A percentile compares a stretch with the other conserved stretches of the same genome.
phyloP scores from a whole-genome alignment of 2,329 filamentous ascomycete species.

The Aureobasidium melanogenum region DNA sequence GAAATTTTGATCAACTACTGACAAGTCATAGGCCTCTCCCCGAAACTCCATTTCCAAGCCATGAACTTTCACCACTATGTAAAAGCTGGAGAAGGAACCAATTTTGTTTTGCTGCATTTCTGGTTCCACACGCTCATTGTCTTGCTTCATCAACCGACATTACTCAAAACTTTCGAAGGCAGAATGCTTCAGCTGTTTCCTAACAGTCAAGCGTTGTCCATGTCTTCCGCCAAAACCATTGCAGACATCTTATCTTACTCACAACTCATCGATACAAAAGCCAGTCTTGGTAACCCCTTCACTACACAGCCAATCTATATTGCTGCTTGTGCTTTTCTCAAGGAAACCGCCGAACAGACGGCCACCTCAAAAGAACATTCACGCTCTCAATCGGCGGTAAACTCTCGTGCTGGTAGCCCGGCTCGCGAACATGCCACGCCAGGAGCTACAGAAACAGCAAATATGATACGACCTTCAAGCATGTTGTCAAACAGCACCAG shows the following conservation, averaged over 20 bases:
- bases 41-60: conserved; percentile 71
- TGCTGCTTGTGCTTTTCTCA: conserved; percentile 78
- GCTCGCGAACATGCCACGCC: conserved; percentile 21
- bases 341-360: conserved; percentile 66
- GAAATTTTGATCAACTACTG: neutral
- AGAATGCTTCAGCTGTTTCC: conserved; percentile 63
- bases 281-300: conserved; percentile 80
- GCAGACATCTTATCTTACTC: conserved; percentile 82
- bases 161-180: conserved; percentile 67
- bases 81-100: conserved; percentile 70
- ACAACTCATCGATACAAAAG: conserved; percentile 75
- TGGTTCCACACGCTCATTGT: conserved; percentile 87
- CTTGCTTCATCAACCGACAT: conserved; percentile 71
- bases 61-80: conserved; percentile 81
- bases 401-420: conserved; percentile 36
- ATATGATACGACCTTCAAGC: neutral
- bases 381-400: conserved; percentile 16
- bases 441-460: neutral
- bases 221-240: conserved; percentile 87
- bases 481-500: neutral
- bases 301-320: conserved; percentile 86
- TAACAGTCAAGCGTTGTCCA: conserved; percentile 71
- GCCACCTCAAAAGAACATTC: conserved; percentile 55
- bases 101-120: conserved; percentile 77
- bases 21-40: conserved; percentile 46